Conservation (phyloP, 179 eudicot species). For the Drosera spatulata region DNA sequence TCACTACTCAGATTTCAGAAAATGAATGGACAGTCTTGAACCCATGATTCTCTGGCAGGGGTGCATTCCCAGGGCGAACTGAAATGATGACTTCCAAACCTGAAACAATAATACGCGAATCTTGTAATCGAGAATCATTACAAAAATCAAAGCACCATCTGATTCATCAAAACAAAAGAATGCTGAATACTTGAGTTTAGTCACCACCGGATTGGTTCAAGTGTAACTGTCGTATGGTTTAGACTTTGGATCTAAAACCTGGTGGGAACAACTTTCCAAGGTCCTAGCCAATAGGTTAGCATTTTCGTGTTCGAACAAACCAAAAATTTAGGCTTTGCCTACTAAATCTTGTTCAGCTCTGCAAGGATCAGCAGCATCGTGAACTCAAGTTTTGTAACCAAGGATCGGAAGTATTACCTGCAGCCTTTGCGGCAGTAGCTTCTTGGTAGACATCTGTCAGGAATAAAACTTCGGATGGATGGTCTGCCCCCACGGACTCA, state of each 20-base stretch:
- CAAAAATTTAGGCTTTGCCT: background rate
- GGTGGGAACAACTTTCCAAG: too few species aligned
- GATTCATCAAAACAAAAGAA: background rate
- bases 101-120: constrained; percentile 21
- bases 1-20: constrained; percentile 40
- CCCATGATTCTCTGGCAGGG: constrained; percentile 83
- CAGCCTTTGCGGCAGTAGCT: constrained; percentile 87
- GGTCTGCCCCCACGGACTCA: constrained; percentile 74
- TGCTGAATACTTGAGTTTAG: too few species aligned
- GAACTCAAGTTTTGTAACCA: too few species aligned
- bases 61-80: constrained; percentile 78
- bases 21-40: constrained; percentile 61
- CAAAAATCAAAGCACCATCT: background rate
- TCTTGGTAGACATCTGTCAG: constrained; percentile 86
- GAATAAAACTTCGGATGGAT: constrained; percentile 65
- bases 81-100: constrained; percentile 82
- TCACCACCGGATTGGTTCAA: too few species aligned
- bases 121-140: background rate
- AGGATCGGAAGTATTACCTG: constrained; percentile 36
- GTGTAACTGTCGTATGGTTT: too few species aligned
- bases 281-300: too few species aligned
- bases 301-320: background rate
- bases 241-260: too few species aligned
- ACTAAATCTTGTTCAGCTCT: background rate
- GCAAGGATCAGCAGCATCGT: too few species aligned